Evolutionary conservation across 148 eudicot genomes (phyloP).

Genomic region (Diospyros lotus): DNA sequence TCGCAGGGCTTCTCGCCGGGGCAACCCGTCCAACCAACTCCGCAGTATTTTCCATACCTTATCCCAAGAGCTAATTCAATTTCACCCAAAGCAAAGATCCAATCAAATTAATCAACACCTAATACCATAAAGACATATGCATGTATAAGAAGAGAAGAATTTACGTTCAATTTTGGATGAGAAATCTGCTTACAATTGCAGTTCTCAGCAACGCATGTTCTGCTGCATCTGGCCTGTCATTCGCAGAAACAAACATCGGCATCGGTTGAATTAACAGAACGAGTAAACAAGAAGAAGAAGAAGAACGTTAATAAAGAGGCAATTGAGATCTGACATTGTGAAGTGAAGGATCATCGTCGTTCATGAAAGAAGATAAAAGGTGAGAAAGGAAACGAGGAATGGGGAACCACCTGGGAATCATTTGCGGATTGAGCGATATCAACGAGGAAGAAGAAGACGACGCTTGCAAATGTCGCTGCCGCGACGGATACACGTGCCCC

Average conservation of each 20-base stretch:
- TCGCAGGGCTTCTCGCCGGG: constrained; percentile 93
- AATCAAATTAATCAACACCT: background rate
- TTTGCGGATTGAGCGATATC: constrained; percentile 28
- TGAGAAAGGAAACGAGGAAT: background rate
- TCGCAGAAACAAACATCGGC: background rate
- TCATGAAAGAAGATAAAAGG: background rate
- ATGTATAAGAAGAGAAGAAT: background rate
- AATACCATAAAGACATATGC: background rate
- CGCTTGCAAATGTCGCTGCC: background rate
- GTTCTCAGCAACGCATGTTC: constrained; percentile 53
- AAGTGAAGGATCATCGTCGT: too few relatives aligned
- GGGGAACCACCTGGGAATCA: constrained; percentile 38
- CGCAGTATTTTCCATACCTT: constrained; percentile 88
- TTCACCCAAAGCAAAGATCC: constrained; percentile 4
- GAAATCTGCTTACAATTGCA: constrained; percentile 54
- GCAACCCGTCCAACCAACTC: constrained; percentile 92
- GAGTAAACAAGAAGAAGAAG: background rate
- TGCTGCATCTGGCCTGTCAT: constrained; percentile 74
- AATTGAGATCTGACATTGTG: background rate
- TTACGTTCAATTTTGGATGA: background rate
- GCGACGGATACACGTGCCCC: constrained; percentile 13
- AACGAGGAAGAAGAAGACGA: constrained; percentile 27
- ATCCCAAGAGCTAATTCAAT: constrained; percentile 63
- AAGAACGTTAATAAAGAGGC: background rate
- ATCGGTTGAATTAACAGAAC: too few relatives aligned